Base-by-base conservation (phyloP, 148 eudicot genomes). In the Persicaria tinctoria region DNA sequence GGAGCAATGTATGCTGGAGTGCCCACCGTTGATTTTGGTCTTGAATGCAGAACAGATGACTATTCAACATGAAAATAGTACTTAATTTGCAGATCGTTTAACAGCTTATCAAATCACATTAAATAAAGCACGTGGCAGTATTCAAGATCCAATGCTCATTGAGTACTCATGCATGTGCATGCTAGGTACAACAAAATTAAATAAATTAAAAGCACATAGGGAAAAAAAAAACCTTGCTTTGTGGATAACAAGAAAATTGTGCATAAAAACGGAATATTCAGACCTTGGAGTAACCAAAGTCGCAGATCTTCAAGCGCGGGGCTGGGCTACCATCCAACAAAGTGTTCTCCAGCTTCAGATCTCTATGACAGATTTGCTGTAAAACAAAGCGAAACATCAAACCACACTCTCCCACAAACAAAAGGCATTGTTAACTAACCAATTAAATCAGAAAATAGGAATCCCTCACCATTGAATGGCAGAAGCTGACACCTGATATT, bases 1-100 rank as follows among this genome's bases (percentile, higher is more conserved):
- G 97, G 97, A 59, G 97, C 97, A 46, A 91, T 91, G 60, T 91
- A 91, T 57, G 97, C 97, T 8, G 93, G 97, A 51, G 97, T 91
- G 48, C 97, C 97, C 18, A 91, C 97, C n/a, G 93, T 91, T 17
- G 97, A 91, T 78, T 91, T 91, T 27, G 97, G 97, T 70, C 91
- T 89, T 76, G 93, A 91, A 80, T 91, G 97, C 80, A 91, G 80
- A 77, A 91, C 79, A 50, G 93, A 89, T 12, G 97, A 91, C 70
- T 66, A 66, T 4, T 41, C 47, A 41, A 66, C 70, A 66, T 44
- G 47, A 14, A 66, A 66, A 41, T 8, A 66, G 17, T 41, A 66
- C 41, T 66, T 63, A 27, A 27, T 63, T 32, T 4, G 11, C 64
- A 59, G 6, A 41, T 64, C 13, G 2, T 38, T 32, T 41, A 64